Evolutionary conservation across 441 rosid species (phyloP), one percentile per base, ranked within the genome.

Genomic region (Brassica balearica): DNA sequence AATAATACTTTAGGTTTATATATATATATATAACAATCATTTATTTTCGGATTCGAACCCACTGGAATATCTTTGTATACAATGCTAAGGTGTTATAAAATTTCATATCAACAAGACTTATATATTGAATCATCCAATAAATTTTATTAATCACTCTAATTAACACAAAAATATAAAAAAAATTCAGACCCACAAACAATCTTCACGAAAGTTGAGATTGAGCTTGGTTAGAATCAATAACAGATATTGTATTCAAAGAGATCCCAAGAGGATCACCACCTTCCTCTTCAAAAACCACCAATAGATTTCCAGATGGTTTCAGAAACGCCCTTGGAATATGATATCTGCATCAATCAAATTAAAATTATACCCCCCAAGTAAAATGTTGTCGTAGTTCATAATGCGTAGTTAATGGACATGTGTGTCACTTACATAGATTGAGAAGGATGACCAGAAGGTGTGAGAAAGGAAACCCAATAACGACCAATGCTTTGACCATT

Each of bases 401-500:
- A 22, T 73, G 43, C 20, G 20, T 59, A 59, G 32, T 10, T 3
- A 27, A 17, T 4, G 17, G 32, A 7, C 19, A 15, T 38, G 68
- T 55, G 60, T 36, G 12, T n/a, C 25, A 77, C 92, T 41, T 88
- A 87, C 95, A 84, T 29, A 53, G 83, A 62, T 62, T 91, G 91
- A 3, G 93, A 91, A 68, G 95, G 86, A 53, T 55, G 74, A 32
- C 95, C 91, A 38, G 80, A 22, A 5, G 88, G 56, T 27, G 89
- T 85, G 20, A 29, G 85, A 73, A 88, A 91, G 5, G 93, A 89
- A 23, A 89, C 87, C 95, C 95, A 91, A 67, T 81, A 89, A 38
- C 95, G 90, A 51, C 95, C 93, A 23, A 91, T 88, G 58, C 95
- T 91, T 69, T 82, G 79, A 63, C 87, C 92, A 75, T 91, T 91